Evolutionary conservation across 2,329 filamentous ascomycete genomes (phyloP).

Genomic region (Paraphoma sp.): DNA sequence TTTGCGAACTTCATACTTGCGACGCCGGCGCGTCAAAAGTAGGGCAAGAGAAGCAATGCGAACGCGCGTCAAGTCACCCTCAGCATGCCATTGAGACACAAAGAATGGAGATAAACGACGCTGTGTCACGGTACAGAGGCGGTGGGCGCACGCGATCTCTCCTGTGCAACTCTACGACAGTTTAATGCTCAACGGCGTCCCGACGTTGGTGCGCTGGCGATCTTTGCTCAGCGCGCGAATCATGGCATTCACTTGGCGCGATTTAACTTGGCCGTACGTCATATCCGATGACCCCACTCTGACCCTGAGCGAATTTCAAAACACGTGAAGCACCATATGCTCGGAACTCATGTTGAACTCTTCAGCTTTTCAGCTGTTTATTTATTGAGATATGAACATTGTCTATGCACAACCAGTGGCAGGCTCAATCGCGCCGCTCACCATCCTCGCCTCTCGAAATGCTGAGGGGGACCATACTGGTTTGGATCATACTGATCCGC

Average conservation of each 20-base stretch:
- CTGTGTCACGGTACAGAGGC: not conserved
- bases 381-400: not conserved
- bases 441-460: slow-evolving; percentile 38
- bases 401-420: not conserved
- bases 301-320: not conserved
- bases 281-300: slow-evolving; percentile 1
- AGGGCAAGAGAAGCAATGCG: not conserved
- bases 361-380: too few relatives aligned
- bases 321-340: too few relatives aligned
- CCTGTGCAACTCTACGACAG: not conserved
- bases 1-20: slow-evolving; percentile 67
- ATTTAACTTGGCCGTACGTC: slow-evolving; percentile 13
- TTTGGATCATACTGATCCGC: slow-evolving; percentile 57
- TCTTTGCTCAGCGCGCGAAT: slow-evolving; percentile 10
- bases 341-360: not conserved
- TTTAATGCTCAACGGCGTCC: not conserved
- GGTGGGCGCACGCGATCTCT: not conserved
- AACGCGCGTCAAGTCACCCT: not conserved
- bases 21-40: slow-evolving; percentile 14
- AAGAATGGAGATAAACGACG: not conserved
- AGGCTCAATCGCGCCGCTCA: slow-evolving; percentile 14
- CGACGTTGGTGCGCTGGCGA: slow-evolving; percentile 2
- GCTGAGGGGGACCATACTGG: slow-evolving; percentile 46
- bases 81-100: not conserved
- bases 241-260: slow-evolving; percentile 11